Evolutionary conservation across 2,329 filamentous ascomycete genomes (phyloP).

Genomic region (Exophiala calicioides): DNA sequence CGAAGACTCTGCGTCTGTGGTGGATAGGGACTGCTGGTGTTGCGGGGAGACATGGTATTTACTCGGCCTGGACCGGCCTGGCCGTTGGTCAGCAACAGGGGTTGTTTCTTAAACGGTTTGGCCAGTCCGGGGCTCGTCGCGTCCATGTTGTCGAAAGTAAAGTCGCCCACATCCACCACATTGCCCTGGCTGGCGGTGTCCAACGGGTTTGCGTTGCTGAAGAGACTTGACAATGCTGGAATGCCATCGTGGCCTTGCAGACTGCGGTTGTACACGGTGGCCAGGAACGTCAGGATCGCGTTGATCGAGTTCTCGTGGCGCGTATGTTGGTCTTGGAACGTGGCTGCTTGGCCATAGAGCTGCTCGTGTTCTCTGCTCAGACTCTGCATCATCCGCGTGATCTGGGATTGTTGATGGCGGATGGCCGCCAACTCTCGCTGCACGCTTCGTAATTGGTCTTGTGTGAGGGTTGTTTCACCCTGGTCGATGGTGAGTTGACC

Average conservation of each 20-base stretch:
- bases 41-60: constrained; percentile 40
- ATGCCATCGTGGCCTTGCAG: constrained; percentile 78
- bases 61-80: constrained; percentile 35
- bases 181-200: constrained; percentile 57
- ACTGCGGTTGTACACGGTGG: constrained; percentile 93
- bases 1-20: constrained; percentile 5
- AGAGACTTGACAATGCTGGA: constrained; percentile 69
- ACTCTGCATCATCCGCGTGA: constrained; percentile 77
- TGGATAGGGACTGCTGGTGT: constrained; percentile 31
- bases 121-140: constrained; percentile 37
- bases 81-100: constrained; percentile 49
- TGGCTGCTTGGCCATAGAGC: constrained; percentile 81
- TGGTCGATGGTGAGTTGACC: constrained; percentile 45
- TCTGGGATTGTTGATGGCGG: constrained; percentile 81
- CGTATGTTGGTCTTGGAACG: constrained; percentile 88
- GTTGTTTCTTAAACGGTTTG: constrained; percentile 49
- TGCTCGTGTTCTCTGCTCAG: constrained; percentile 84
- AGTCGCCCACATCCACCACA: constrained; percentile 64
- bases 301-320: constrained; percentile 99
- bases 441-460: constrained; percentile 75
- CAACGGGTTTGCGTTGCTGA: constrained; percentile 68
- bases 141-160: constrained; percentile 39
- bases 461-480: constrained; percentile 49
- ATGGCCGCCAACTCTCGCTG: constrained; percentile 79
- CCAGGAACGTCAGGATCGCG: constrained; percentile 94